Evolutionary conservation across 495 filamentous ascomycete genomes (phyloP), one percentile per base, ranked within the genome.

Genomic region (Recurvomyces mirabilis): DNA sequence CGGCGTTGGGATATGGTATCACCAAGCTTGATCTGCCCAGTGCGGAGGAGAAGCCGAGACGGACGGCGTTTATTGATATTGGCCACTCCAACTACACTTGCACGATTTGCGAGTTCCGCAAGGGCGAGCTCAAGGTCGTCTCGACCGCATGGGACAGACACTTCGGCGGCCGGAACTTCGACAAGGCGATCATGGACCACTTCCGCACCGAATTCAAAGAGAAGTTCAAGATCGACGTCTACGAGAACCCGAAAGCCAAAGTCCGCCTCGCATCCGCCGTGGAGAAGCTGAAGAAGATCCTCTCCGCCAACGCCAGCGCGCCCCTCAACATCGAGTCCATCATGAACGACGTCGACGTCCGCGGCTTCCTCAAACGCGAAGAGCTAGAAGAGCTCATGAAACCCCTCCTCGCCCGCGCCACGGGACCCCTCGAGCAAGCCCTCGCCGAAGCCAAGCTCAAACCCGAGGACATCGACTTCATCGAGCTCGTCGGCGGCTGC

Each of bases 231-330:
- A 62, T 66, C 42, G 62, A 66, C 47, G 87, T 99, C 70, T 72
- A 79, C 55, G 77, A 75, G 47, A 86, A 96, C 69, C 70, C 77
- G 48, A 94, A 95, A 73, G 91, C 87, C 42, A 74, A 80, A 65
- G 73, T 85, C 46, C 84, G 91, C 59, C 83, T 93, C 56, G 68
- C 82, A 12, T 79, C 86, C 41, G 88, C 82, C 35, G 83, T 85
- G 38, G 91, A 99, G 74, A 96, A 94, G 76, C 62, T 94, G 59
- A 99, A 99, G 86, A 96, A 96, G 77, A 81, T 99, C 41, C 74
- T 99, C 43, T 96, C 93, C 12, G 91, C 91, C 55, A 96, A 96
- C 65, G 79, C 87, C 38, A 74, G 79, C 53, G 91, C 88, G 3
- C 93, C 91, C n/a, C 55, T 99, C 58, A 95, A 84, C 70, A 94